Evolutionary conservation across 1,284 basidiomycete genomes (phyloP).

Genomic region (Psilocybe mexicana): DNA sequence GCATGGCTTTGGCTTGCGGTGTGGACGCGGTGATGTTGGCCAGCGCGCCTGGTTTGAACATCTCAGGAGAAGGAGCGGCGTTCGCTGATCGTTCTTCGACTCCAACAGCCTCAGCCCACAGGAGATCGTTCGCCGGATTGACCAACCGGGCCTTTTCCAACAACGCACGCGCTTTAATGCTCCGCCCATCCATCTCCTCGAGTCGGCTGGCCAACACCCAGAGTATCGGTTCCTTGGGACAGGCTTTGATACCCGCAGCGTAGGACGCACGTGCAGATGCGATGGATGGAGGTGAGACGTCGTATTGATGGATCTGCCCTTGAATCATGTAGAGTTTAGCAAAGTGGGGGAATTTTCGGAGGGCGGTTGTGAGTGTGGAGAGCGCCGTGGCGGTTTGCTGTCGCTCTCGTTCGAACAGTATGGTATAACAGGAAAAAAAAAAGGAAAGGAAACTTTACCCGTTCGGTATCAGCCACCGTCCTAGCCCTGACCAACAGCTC

Average conservation of each 20-base stretch:
- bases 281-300: conserved; percentile 51
- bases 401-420: conserved; percentile 84
- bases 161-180: conserved; percentile 91
- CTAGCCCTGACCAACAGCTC: conserved; percentile 88
- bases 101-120: conserved; percentile 91
- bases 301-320: conserved; percentile 78
- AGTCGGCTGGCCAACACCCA: conserved; percentile 90
- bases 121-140: conserved; percentile 79
- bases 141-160: conserved; percentile 88
- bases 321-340: conserved; percentile 96
- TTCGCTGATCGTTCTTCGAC: conserved; percentile 89
- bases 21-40: conserved; percentile 34
- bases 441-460: conserved; percentile 46
- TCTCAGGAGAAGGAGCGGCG: conserved; percentile 30
- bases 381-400: conserved; percentile 76
- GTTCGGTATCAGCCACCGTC: conserved; percentile 86
- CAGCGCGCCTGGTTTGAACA: neutral
- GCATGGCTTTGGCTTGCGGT: conserved; percentile 80
- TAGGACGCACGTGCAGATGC: conserved; percentile 76
- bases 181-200: conserved; percentile 85
- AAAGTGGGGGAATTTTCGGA: conserved; percentile 80
- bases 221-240: conserved; percentile 79
- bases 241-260: conserved; percentile 79
- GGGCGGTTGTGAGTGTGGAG: conserved; percentile 53
- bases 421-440: too few relatives aligned